Conservation (phyloP, 140 eudicot genomes). For the Ambrosia hybrid region DNA sequence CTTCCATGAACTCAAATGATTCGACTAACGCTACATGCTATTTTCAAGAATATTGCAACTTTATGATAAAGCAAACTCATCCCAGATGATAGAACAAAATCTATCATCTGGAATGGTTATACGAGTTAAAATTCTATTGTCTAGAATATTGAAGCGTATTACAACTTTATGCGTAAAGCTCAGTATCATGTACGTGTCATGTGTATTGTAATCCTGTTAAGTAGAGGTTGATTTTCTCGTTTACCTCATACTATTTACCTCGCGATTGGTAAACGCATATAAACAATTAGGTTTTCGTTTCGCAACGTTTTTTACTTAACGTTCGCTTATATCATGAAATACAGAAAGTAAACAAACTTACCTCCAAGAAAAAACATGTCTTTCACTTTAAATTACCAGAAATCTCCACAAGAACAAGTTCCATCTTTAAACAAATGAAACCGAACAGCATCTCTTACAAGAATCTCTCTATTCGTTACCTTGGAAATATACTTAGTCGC, state of each 20-base stretch:
- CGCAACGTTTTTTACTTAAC: not conserved
- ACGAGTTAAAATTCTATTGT: not conserved
- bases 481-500: slow-evolving; percentile 81
- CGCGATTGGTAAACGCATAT: not conserved
- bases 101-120: not conserved
- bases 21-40: not conserved
- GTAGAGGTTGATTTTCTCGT: too few species aligned
- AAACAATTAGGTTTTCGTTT: not conserved
- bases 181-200: not conserved
- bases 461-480: slow-evolving; percentile 73
- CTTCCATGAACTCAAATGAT: not conserved
- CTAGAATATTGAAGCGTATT: not conserved
- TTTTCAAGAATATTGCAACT: not conserved
- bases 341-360: not conserved
- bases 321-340: not conserved
- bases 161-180: not conserved
- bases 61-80: not conserved
- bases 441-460: slow-evolving; percentile 78
- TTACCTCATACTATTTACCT: too few species aligned
- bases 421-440: slow-evolving; percentile 83
- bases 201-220: not conserved
- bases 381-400: slow-evolving; percentile 49
- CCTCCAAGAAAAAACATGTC: not conserved
- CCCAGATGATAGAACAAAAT: not conserved
- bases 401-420: slow-evolving; percentile 89